Percentiles rank a stretch among this genome's conserved stretches.
phyloP scores from a whole-genome alignment of 208 protist species.

The Leptomonas seymouri region DNA sequence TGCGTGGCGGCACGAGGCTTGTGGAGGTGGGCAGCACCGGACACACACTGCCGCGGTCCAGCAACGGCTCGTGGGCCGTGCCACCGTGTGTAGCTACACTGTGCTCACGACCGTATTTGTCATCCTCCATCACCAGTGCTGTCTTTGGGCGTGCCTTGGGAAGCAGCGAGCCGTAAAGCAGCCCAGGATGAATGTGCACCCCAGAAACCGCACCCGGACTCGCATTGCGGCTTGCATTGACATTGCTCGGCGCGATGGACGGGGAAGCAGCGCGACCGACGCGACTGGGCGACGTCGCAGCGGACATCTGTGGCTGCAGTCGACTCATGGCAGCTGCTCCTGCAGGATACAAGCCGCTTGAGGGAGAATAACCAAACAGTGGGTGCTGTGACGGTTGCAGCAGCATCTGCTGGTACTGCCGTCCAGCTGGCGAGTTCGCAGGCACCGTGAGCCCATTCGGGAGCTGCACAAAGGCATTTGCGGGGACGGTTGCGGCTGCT shows the following conservation, averaged over 20 bases:
- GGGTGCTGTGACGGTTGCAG: conserved; percentile 3
- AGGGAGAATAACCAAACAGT: conserved; percentile 1
- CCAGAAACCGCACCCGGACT: not conserved
- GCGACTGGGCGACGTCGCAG: not conserved
- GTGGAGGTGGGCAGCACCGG: conserved; percentile 5
- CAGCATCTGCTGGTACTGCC: conserved; percentile 7
- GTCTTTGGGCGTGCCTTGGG: conserved; percentile 45
- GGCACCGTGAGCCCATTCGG: conserved; percentile 21
- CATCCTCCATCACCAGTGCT: conserved; percentile 39
- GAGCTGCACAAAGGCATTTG: conserved; percentile 7
- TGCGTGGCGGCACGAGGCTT: not conserved
- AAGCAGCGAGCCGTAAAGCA: conserved; percentile 66
- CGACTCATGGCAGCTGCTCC: not conserved
- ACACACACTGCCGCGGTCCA: conserved; percentile 20
- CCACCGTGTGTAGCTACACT: conserved; percentile 27
- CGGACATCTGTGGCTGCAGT: not conserved
- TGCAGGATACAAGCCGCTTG: not conserved
- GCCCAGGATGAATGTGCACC: conserved; percentile 41
- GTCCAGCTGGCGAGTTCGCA: conserved; percentile 17
- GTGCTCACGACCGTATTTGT: conserved; percentile 19
- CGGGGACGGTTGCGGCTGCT: not conserved
- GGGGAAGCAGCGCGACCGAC: conserved; percentile 6
- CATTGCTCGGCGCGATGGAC: conserved; percentile 9
- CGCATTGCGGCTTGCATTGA: not conserved
- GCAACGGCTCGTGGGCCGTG: conserved; percentile 18